Evolutionary conservation across 2,329 filamentous ascomycete species (phyloP).

Genomic region (Ceratocystis lukuohia): DNA sequence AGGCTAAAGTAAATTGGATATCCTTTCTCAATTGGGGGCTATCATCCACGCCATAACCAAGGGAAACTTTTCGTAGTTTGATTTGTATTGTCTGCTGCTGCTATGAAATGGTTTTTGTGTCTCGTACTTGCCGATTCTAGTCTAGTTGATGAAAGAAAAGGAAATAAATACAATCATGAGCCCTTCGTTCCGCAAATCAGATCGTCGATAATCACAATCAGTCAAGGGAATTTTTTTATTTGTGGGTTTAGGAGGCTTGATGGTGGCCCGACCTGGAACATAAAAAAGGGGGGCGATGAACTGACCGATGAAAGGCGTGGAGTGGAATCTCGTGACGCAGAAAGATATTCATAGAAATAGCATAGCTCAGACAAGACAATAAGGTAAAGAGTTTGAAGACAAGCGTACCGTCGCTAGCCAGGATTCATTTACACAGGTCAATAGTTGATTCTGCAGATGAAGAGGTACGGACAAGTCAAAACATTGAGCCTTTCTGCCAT

Average conservation of each 20-base stretch:
- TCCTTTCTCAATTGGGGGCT: neutral
- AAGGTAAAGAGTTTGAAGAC: neutral
- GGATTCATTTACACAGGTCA: too few species aligned
- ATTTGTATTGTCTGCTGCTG: neutral
- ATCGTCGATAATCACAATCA: conserved; percentile 10
- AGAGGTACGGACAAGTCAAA: too few species aligned
- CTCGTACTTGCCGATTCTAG: neutral
- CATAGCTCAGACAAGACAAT: neutral
- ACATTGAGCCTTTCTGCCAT: too few species aligned
- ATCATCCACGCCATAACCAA: neutral
- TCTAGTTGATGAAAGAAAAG: neutral
- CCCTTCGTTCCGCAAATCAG: conserved; percentile 3
- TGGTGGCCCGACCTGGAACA: conserved; percentile 2
- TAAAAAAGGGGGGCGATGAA: neutral
- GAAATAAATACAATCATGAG: neutral
- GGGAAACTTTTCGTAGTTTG: too few species aligned
- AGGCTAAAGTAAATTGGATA: neutral
- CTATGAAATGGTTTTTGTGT: neutral
- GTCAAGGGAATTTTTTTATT: conserved; percentile 8
- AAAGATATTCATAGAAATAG: neutral
- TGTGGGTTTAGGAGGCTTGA: conserved; percentile 6
- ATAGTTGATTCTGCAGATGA: too few species aligned
- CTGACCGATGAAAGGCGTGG: neutral
- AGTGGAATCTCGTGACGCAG: neutral
- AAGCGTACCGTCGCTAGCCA: neutral